phyloP scores from a whole-genome alignment of 106 monocot species.

The Apostasia ramifera region DNA sequence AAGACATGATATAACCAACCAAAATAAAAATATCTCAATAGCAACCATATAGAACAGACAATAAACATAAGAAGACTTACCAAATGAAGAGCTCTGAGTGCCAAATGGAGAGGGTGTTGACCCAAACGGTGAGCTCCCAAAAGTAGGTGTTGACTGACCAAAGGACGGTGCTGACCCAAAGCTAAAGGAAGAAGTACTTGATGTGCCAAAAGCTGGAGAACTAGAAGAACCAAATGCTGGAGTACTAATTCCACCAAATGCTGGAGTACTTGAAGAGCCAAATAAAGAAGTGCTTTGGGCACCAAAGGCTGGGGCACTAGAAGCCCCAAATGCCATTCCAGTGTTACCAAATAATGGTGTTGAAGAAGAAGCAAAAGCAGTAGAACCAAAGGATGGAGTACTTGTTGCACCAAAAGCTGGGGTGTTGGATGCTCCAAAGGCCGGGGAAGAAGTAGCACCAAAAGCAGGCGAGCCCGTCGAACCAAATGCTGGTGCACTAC shows the following conservation, averaged over 20 bases:
- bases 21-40: background rate
- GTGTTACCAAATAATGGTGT: slow-evolving; percentile 30
- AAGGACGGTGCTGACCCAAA: slow-evolving; percentile 35
- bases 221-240: slow-evolving; percentile 20
- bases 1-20: background rate
- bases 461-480: slow-evolving; percentile 33
- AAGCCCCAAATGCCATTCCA: slow-evolving; percentile 39
- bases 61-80: slow-evolving; percentile 25
- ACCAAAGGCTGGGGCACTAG: slow-evolving; percentile 47
- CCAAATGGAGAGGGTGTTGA: slow-evolving; percentile 54
- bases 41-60: background rate
- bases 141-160: slow-evolving; percentile 48
- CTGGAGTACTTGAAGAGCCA: slow-evolving; percentile 32
- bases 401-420: slow-evolving; percentile 44
- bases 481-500: slow-evolving; percentile 55
- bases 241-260: slow-evolving; percentile 17
- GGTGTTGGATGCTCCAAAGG: slow-evolving; percentile 39
- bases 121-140: slow-evolving; percentile 69
- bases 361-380: slow-evolving; percentile 28
- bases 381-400: slow-evolving; percentile 48
- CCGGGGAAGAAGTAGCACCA: slow-evolving; percentile 33
- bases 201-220: slow-evolving; percentile 16
- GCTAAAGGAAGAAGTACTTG: slow-evolving; percentile 20
- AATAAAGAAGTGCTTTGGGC: slow-evolving; percentile 33
- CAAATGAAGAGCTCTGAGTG: slow-evolving; percentile 64